Evolutionary conservation across 306 rosid species (phyloP), one percentile per base, ranked within the genome.

Genomic region (Delonix regia): DNA sequence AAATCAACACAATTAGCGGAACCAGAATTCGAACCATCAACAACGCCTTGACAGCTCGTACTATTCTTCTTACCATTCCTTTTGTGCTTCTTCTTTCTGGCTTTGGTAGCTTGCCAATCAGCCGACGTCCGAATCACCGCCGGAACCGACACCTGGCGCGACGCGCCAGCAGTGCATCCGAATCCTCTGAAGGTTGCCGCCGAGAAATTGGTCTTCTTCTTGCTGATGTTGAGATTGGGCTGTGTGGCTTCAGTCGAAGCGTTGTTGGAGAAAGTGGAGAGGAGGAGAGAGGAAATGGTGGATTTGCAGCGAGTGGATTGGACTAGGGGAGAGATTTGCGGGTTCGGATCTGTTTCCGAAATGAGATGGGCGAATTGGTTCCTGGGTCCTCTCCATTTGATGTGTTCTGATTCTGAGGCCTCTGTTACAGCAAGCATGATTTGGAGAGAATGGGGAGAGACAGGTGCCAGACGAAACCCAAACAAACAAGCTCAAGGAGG

Each of bases 111-210:
- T 52, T 91, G 82, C 99, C 98, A 93, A 78, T 90, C 98, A 2
- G 99, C 99, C 18, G 99, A 91, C 19, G 84, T 76, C 30, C 97
- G 91, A 79, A 95, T 95, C 83, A 86, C 89, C 7, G 89, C 97
- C 38, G 99, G 98, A 34, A 93, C 96, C 42, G 98, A 90, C 48
- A 96, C 97, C 71, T 90, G 92, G 69, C 90, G 97, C 0, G 99
- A 88, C 39, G 94, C 91, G 0, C 86, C 87, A 55, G 96, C 94
- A 4, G 88, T 77, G 82, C 99, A 96, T 0, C 99, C 99, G 22
- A 96, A 19, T 18, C 98, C 96, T 73, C 96, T 82, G 74, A 96
- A 84, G 19, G 86, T 85, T 49, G 94, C 78, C 3, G 98, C 85
- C 0, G 97, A 62, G 77, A 91, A 93, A 78, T 86, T 87, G 47